Evolutionary conservation across 2,329 filamentous ascomycete genomes (phyloP), one percentile per base, ranked within the genome.

Genomic region (Stemphylium lycopersici): DNA sequence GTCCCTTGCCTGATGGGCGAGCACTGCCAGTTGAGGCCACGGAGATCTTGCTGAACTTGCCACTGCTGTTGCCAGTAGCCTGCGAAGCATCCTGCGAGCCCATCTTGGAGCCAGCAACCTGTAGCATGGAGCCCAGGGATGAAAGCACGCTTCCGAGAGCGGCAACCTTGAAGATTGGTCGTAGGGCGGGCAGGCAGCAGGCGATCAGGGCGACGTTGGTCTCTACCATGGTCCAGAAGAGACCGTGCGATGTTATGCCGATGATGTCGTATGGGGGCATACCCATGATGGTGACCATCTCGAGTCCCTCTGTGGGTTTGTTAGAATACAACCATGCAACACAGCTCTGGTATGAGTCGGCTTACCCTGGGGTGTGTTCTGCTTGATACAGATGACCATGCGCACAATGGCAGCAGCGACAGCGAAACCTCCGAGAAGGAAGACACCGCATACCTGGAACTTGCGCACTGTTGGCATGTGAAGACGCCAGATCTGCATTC

Each of bases 221-320:
- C 20, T 53, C 50, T 6, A 53, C 37, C 3, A 53, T 38, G 16
- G 50, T 53, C 50, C 50, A 53, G 37, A 53, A 53, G 4, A 53
- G 44, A 26, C 50, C 50, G 16, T 53, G 50, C 18, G 50, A 53
- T 12, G 50, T 53, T 36, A 53, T 53, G 1, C 50, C 50, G 4
- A n/a, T 53, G 44, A 53, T 53, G 12, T 53, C 50, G 37, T 53
- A 53, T 7, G 50, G 48, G 26, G 50, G 50, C 50, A 53, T 53
- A 24, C 50, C 50, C 50, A 53, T 53, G 13, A 53, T 53, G 44
- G 11, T 31, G 24, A 42, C 36, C 38, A 41, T n/a, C 4, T 42
- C 43, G 6, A 48, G 38, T 10, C 44, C 50, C 8, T 36, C 50
- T n/a, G 50, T 48, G 0, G 50, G 50, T 6, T 24, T 24, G 22